Percentiles rank a stretch among this genome's conserved stretches.
Evolutionary conservation across 345 rosid genomes (phyloP).

Genomic region (Combretum micranthum): DNA sequence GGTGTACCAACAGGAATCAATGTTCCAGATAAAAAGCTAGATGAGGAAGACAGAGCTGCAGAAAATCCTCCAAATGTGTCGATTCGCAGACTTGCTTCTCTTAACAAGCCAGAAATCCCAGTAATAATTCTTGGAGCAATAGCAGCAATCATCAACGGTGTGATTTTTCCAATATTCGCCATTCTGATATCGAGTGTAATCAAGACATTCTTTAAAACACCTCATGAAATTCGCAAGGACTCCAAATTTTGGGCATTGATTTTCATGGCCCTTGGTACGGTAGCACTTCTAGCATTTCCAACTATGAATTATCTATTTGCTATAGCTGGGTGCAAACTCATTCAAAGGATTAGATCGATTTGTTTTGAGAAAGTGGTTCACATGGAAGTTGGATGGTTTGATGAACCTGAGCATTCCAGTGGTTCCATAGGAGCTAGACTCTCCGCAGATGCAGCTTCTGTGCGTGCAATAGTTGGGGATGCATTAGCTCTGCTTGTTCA

Average conservation of each 20-base stretch:
- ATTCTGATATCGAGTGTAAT: constrained; percentile 44
- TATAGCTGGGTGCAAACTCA: constrained; percentile 50
- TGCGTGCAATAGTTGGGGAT: constrained; percentile 73
- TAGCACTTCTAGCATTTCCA: constrained; percentile 39
- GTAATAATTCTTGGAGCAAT: constrained; percentile 47
- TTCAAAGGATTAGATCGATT: constrained; percentile 51
- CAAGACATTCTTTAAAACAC: constrained; percentile 48
- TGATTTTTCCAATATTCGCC: constrained; percentile 49
- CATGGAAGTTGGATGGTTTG: constrained; percentile 93
- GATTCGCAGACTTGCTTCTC: constrained; percentile 45
- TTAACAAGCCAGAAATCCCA: constrained; percentile 71
- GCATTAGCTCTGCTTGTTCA: constrained; percentile 53
- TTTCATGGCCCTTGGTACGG: constrained; percentile 46
- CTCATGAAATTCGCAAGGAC: constrained; percentile 43
- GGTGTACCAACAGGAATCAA: constrained; percentile 43
- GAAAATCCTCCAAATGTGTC: constrained; percentile 34
- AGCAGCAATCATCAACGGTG: constrained; percentile 46
- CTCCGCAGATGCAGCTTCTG: constrained; percentile 69
- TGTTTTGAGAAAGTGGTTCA: constrained; percentile 74
- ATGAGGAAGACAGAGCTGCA: constrained; percentile 17
- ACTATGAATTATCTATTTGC: constrained; percentile 46
- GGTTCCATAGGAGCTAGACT: constrained; percentile 73
- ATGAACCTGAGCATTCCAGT: constrained; percentile 62
- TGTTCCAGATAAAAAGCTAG: constrained; percentile 16
- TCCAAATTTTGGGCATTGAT: constrained; percentile 59